Conservation (phyloP, 371 early-diverging fungal species). For the Mortierella sp. region DNA sequence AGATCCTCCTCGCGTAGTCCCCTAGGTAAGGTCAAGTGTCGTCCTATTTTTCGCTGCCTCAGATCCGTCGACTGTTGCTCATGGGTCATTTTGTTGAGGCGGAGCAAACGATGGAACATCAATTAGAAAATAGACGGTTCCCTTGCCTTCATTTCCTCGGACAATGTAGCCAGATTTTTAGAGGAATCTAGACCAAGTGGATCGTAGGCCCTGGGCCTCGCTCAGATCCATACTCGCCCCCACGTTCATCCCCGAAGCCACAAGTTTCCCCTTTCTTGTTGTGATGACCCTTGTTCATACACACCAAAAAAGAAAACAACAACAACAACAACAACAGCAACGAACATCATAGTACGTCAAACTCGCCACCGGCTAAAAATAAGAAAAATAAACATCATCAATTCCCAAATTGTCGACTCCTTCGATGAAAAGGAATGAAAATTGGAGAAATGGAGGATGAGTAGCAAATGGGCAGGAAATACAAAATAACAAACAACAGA, state of each 20-base stretch:
- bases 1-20: background rate
- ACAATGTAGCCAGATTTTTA: background rate
- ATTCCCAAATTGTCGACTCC: background rate
- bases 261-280: background rate
- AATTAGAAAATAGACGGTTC: background rate
- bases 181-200: background rate
- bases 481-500: background rate
- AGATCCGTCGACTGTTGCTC: background rate
- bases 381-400: background rate
- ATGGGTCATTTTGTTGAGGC: background rate
- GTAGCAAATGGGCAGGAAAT: background rate
- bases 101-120: background rate
- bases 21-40: background rate
- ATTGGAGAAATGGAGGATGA: background rate
- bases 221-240: background rate
- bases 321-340: background rate
- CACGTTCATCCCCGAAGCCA: background rate
- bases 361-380: slow-evolving; percentile 7
- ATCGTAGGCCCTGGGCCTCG: background rate
- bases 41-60: background rate
- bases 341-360: background rate
- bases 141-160: background rate
- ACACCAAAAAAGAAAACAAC: background rate
- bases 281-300: background rate
- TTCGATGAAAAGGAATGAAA: background rate